Conservation (phyloP, 1,284 basidiomycete species). For the Heterobasidion occidentale region DNA sequence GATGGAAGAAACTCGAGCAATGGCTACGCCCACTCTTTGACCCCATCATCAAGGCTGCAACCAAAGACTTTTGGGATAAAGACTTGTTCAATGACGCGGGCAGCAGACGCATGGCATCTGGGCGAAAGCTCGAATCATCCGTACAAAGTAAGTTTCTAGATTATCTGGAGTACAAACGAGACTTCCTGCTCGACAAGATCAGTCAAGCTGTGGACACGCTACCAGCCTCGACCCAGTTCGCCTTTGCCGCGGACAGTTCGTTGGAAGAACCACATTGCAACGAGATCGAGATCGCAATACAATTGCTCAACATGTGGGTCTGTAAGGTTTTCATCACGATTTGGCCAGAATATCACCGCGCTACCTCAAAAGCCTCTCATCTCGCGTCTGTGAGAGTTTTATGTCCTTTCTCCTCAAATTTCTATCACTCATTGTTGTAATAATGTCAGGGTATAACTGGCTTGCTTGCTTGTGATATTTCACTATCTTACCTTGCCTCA, state of each 20-base stretch:
- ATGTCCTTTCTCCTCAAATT: neutral
- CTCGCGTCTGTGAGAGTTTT: constrained; percentile 16
- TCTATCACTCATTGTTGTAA: neutral
- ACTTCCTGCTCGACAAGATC: constrained; percentile 9
- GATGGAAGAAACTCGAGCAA: constrained; percentile 15
- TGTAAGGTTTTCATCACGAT: constrained; percentile 16
- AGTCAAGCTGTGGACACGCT: constrained; percentile 4
- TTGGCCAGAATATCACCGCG: constrained; percentile 17
- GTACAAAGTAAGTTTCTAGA: constrained; percentile 8
- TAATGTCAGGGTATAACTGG: neutral
- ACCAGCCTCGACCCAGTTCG: constrained; percentile 9
- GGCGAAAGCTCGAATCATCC: neutral
- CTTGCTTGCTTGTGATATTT: neutral
- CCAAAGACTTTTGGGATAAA: constrained; percentile 15
- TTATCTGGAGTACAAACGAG: constrained; percentile 6
- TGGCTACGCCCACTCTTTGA: constrained; percentile 20
- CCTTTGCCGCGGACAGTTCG: constrained; percentile 7
- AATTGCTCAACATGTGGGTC: constrained; percentile 24
- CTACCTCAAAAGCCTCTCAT: constrained; percentile 18
- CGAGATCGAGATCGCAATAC: constrained; percentile 18
- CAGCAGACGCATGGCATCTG: neutral
- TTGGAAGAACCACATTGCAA: constrained; percentile 13
- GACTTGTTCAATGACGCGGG: neutral
- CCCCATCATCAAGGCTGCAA: constrained; percentile 19
- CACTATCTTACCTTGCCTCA: neutral